Conservation (phyloP, 2,329 filamentous ascomycete genomes). For the Aspergillus pseudotamarii region DNA sequence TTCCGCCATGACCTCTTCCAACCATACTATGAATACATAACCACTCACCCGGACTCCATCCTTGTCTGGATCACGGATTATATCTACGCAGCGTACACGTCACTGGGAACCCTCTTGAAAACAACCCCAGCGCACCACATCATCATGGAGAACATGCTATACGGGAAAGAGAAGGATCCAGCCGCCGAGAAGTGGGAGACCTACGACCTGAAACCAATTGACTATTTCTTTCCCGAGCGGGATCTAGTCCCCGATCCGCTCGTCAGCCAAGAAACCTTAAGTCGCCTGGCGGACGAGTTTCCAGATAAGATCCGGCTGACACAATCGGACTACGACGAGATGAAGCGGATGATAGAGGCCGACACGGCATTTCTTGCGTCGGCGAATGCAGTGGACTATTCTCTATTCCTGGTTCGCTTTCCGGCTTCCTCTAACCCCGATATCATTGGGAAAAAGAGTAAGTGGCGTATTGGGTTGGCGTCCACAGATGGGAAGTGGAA, state of each 20-base stretch:
- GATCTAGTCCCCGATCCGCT: conserved; percentile 68
- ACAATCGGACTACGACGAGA: conserved; percentile 56
- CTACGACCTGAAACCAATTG: conserved; percentile 73
- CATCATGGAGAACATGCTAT: conserved; percentile 75
- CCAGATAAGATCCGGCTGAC: conserved; percentile 65
- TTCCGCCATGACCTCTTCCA: conserved; percentile 68
- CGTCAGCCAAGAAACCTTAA: conserved; percentile 66
- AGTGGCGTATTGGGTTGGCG: conserved; percentile 65
- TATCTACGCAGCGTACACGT: conserved; percentile 57
- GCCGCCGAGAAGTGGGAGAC: conserved; percentile 63
- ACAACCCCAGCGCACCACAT: conserved; percentile 71
- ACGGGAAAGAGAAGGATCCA: conserved; percentile 56
- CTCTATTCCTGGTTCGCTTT: conserved; percentile 68
- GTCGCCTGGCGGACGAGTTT: conserved; percentile 68
- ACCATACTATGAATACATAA: conserved; percentile 68
- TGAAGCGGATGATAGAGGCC: conserved; percentile 58
- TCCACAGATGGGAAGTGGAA: conserved; percentile 67
- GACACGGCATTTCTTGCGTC: conserved; percentile 67
- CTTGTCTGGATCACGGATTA: conserved; percentile 74
- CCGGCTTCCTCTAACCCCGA: conserved; percentile 43
- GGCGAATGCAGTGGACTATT: conserved; percentile 73
- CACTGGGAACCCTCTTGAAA: conserved; percentile 63
- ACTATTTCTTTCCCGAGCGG: conserved; percentile 75
- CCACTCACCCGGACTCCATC: conserved; percentile 59
- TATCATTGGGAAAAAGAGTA: conserved; percentile 35